A percentile compares a stretch with the other conserved stretches of the same genome.
Conservation (phyloP, 2,329 filamentous ascomycete species). For the Arachnomyces sp. region DNA sequence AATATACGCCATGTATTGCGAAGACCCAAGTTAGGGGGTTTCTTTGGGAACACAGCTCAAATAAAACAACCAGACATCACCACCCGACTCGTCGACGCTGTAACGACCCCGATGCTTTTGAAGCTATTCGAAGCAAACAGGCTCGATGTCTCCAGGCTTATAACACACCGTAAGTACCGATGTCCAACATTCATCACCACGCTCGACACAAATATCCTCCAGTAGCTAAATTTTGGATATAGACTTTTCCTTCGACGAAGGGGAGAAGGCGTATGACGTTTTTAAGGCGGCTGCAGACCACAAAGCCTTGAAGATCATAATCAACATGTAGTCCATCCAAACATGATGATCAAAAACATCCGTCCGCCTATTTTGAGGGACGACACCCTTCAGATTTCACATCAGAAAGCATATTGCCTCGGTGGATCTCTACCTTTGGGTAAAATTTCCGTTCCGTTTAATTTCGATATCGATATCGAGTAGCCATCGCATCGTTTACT, state of each 20-base stretch:
- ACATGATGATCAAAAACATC: no score
- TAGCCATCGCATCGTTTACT: no score
- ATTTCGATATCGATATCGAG: no score
- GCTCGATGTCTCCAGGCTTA: slow-evolving; percentile 36
- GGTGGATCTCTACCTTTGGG: no score
- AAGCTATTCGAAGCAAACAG: slow-evolving; percentile 38
- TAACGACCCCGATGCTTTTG: slow-evolving; percentile 44
- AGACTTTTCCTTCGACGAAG: slow-evolving; percentile 38
- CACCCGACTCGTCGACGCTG: slow-evolving; percentile 42
- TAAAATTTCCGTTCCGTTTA: no score
- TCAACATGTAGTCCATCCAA: no score
- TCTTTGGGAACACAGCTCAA: not conserved
- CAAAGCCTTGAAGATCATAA: slow-evolving; percentile 39
- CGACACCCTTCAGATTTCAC: no score
- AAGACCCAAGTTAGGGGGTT: not conserved
- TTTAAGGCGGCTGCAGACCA: slow-evolving; percentile 38
- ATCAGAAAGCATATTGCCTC: no score
- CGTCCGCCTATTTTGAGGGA: no score
- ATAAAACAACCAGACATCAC: slow-evolving; percentile 33
- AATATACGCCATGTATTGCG: not conserved
- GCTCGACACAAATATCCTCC: not conserved
- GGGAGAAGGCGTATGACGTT: slow-evolving; percentile 39
- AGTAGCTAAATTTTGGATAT: not conserved
- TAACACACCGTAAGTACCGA: slow-evolving; percentile 38
- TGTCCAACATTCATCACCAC: slow-evolving; percentile 4